phyloP scores from a whole-genome alignment of 2,329 filamentous ascomycete species.

The Hortaea werneckii region DNA sequence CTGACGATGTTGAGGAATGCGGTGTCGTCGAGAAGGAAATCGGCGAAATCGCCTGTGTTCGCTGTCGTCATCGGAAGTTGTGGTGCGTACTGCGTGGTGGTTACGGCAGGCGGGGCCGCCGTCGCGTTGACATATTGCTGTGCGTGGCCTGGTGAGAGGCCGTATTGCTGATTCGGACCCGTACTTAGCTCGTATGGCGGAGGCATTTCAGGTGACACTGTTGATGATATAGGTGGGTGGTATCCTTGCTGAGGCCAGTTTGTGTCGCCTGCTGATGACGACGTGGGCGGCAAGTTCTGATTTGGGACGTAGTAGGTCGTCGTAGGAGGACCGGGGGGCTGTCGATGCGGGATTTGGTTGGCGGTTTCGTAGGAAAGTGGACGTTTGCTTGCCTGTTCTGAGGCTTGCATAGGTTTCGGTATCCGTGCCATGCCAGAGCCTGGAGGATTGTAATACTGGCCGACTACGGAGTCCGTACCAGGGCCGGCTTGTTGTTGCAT shows the following conservation, averaged over 20 bases:
- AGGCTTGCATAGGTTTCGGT: neutral
- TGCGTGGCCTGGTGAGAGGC: neutral
- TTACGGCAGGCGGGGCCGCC: neutral
- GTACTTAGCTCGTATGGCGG: neutral
- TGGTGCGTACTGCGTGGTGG: neutral
- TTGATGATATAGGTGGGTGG: neutral
- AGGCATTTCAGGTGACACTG: neutral
- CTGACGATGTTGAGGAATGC: neutral
- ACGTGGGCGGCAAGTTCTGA: neutral
- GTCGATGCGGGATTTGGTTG: neutral
- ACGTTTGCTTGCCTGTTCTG: slow-evolving; percentile 2
- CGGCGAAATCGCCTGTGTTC: neutral
- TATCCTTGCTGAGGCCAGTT: neutral
- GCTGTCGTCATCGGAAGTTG: neutral
- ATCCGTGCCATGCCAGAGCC: neutral
- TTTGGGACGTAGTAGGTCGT: neutral
- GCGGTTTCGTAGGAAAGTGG: slow-evolving; percentile 5
- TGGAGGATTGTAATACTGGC: neutral
- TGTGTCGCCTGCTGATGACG: neutral
- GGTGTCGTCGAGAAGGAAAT: neutral
- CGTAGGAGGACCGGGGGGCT: slow-evolving; percentile 3
- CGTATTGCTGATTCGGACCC: neutral
- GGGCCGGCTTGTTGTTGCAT: neutral
- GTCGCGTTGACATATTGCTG: neutral
- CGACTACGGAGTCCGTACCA: neutral